These are phyloP conservation scores for Pilasporangium apinafurcum DNA, from an alignment of 352 stramenopile species.

Conservation along the genomic window DNA sequence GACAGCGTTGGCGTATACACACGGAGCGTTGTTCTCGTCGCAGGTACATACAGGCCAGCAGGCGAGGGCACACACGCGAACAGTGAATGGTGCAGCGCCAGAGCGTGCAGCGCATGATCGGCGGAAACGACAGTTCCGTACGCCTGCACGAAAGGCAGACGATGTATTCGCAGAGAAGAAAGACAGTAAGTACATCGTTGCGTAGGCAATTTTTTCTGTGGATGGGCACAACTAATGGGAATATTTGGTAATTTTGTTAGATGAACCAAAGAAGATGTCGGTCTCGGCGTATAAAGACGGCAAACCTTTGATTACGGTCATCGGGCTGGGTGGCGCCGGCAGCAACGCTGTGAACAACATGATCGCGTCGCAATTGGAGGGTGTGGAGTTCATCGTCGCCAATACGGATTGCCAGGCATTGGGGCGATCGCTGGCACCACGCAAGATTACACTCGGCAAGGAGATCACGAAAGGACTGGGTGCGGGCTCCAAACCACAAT, in stretches of 20 bases:
- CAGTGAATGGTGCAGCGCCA: background rate
- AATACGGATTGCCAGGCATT: slow-evolving; percentile 95
- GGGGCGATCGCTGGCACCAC: slow-evolving; percentile 63
- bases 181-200: slow-evolving; percentile 5
- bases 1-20: background rate
- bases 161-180: slow-evolving; percentile 6
- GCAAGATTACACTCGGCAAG: slow-evolving; percentile 81
- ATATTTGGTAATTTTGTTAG: background rate
- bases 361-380: slow-evolving; percentile 83
- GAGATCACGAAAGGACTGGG: slow-evolving; percentile 82
- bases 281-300: slow-evolving; percentile 68
- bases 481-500: slow-evolving; percentile 72
- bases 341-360: slow-evolving; percentile 90
- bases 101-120: slow-evolving; percentile 3
- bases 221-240: background rate
- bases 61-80: background rate
- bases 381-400: slow-evolving; percentile 94
- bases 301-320: slow-evolving; percentile 82
- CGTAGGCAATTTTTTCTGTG: background rate
- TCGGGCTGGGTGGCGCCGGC: slow-evolving; percentile 73
- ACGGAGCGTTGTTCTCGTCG: background rate
- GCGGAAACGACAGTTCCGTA: slow-evolving; percentile 11
- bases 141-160: background rate
- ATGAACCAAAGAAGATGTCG: slow-evolving; percentile 39
- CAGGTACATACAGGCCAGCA: slow-evolving; percentile 9